A percentile compares a stretch with the other conserved stretches of the same genome.
phyloP scores from a whole-genome alignment of 176 grass and related monocot species.

The Carex scoparia region DNA sequence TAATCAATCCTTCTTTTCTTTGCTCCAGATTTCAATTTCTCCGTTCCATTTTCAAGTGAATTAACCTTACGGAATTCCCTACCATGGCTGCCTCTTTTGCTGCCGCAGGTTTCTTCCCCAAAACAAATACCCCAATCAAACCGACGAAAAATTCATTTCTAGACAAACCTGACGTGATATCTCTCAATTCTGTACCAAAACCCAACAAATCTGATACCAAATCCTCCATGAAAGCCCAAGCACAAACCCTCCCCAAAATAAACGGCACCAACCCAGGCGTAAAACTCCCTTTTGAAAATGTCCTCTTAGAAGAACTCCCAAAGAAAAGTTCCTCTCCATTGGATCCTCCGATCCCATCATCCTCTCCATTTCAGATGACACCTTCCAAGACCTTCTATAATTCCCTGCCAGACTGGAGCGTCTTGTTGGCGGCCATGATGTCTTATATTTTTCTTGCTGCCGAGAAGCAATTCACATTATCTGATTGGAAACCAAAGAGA shows the following conservation, averaged over 20 bases:
- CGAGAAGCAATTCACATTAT: conserved; percentile 90
- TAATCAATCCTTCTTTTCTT: conserved; percentile 13
- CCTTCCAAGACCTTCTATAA: conserved; percentile 81
- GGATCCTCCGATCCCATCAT: conserved; percentile 1
- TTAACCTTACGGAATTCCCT: not conserved
- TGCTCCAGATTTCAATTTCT: conserved; percentile 3
- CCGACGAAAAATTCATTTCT: conserved; percentile 40
- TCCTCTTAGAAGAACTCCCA: conserved; percentile 15
- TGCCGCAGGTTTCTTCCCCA: conserved; percentile 57
- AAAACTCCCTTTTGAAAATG: conserved; percentile 30
- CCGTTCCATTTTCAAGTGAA: not conserved
- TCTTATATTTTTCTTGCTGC: conserved; percentile 88
- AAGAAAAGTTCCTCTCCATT: conserved; percentile 37
- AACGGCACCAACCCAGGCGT: conserved; percentile 62
- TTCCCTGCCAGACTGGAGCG: conserved; percentile 93
- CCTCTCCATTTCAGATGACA: conserved; percentile 13
- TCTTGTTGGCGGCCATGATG: conserved; percentile 90
- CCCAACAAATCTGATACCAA: conserved; percentile 36
- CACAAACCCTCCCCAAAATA: conserved; percentile 79
- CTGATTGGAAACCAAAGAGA: conserved; percentile 89
- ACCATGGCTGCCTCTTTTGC: conserved; percentile 55
- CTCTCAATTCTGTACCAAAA: conserved; percentile 56
- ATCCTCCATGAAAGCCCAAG: conserved; percentile 63
- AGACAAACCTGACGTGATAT: conserved; percentile 55
- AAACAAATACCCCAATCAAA: conserved; percentile 32